Evolutionary conservation across 352 stramenopile species (phyloP), one percentile per base, ranked within the genome.

Genomic region (Peronosclerospora sorghi): DNA sequence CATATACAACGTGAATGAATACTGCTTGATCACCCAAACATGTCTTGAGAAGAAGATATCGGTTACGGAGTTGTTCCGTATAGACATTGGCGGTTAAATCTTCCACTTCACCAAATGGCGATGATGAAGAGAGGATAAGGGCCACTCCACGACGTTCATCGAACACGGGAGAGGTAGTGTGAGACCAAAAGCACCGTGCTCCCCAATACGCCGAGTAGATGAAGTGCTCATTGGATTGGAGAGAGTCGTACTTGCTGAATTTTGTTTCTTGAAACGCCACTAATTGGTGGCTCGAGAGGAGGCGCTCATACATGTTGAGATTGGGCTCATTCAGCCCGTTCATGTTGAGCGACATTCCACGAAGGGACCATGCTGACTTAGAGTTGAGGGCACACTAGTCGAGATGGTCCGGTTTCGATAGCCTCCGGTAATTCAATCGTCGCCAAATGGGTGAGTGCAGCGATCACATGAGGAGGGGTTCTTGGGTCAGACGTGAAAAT

Each of bases 251-350:
- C 6, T 44, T 48, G n/a, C 17, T 37, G 32, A 60, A 56, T 23
- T 51, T 50, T 17, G 51, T 54, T 29, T 49, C 44, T 35, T 59
- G 44, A 15, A 54, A 35, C n/a, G 34, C 45, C 7, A 55, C 21
- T n/a, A 51, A 20, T n/a, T 51, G 29, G 20, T 53, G 18, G 6
- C 17, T 36, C 7, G 51, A 47, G 27, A 59, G 45, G 34, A 51
- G 51, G 27, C 35, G 39, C 32, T 50, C 19, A 9, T 45, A 44
- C 18, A 48, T 51, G n/a, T 2, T 20, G 2, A 46, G 8, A 12
- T 4, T 17, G 0, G 27, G 14, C 24, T 15, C 0, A 32, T 54
- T 49, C 15, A 59, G 19, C 19, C 45, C 28, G 36, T 55, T 59
- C 15, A 54, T 45, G 39, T 51, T 54, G 8, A 52, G 36, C 35